These are phyloP conservation scores for Saccharomycopsis sp. DNA, from an alignment of 805 yeast species.

Conservation along the genomic window DNA sequence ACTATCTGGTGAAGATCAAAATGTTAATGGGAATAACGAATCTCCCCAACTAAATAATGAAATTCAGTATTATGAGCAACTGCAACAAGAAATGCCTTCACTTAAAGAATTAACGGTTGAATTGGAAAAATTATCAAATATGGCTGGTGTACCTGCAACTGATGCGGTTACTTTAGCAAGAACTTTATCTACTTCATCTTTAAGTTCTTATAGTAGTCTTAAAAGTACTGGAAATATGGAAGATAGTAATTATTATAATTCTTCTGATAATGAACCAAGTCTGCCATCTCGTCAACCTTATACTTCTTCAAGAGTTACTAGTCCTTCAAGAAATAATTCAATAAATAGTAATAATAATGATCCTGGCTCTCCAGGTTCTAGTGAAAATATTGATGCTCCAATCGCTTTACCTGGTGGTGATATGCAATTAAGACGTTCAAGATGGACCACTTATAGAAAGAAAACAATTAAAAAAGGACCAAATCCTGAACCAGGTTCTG, in stretches of 20 bases:
- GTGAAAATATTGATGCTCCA: neutral
- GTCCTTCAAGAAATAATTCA: neutral
- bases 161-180: conserved; percentile 81
- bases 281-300: neutral
- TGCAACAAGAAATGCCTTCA: conserved; percentile 41
- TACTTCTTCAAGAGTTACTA: neutral
- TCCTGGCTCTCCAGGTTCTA: neutral
- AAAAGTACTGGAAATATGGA: neutral
- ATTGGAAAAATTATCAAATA: conserved; percentile 58
- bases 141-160: conserved; percentile 68
- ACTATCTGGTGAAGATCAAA: conserved; percentile 22
- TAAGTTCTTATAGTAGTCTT: conserved; percentile 32
- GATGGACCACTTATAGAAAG: conserved; percentile 41
- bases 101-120: conserved; percentile 65
- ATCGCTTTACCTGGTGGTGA: conserved; percentile 21
- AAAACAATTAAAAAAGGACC: conserved; percentile 21
- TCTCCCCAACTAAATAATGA: conserved; percentile 15
- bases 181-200: conserved; percentile 60
- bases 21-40: conserved; percentile 24
- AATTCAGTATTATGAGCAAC: neutral
- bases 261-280: too few species aligned
- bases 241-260: neutral
- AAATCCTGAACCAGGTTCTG: neutral
- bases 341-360: neutral
- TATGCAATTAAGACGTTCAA: conserved; percentile 34